Percentiles rank a stretch among this genome's conserved stretches.
Conservation (phyloP, 306 rosid genomes). For the Quercus gilva region DNA sequence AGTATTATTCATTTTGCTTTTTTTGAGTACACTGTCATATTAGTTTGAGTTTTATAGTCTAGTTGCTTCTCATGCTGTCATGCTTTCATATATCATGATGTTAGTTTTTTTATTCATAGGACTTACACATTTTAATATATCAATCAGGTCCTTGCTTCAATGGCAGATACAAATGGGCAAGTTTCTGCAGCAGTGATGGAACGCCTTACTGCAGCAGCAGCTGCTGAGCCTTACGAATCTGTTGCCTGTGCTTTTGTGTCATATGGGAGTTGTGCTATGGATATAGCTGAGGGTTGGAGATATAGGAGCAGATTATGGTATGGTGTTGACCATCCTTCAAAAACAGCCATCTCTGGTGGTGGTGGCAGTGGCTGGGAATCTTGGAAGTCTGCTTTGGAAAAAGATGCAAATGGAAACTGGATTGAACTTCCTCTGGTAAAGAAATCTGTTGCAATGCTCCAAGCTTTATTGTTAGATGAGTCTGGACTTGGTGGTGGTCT, state of each 20-base stretch:
- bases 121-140: conserved; percentile 19
- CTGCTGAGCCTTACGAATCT: conserved; percentile 88
- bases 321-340: conserved; percentile 88
- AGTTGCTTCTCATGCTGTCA: conserved; percentile 6
- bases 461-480: conserved; percentile 87
- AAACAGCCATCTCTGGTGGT: conserved; percentile 62
- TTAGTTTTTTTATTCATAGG: conserved; percentile 13
- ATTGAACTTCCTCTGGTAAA: conserved; percentile 85
- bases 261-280: conserved; percentile 81
- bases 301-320: conserved; percentile 93
- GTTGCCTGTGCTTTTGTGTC: conserved; percentile 94
- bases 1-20: conserved; percentile 1
- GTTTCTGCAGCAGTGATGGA: conserved; percentile 75
- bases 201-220: conserved; percentile 94
- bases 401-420: conserved; percentile 82
- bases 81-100: neutral
- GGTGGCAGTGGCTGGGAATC: conserved; percentile 90
- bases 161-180: conserved; percentile 91
- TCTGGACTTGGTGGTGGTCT: conserved; percentile 98
- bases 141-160: conserved; percentile 77
- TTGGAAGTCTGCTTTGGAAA: conserved; percentile 82
- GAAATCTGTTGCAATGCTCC: conserved; percentile 93
- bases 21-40: conserved; percentile 12
- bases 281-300: conserved; percentile 93
- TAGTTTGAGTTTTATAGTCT: neutral